Conservation (phyloP, 1,284 basidiomycete genomes). For the Xerocomus cyaneibrunnescens region DNA sequence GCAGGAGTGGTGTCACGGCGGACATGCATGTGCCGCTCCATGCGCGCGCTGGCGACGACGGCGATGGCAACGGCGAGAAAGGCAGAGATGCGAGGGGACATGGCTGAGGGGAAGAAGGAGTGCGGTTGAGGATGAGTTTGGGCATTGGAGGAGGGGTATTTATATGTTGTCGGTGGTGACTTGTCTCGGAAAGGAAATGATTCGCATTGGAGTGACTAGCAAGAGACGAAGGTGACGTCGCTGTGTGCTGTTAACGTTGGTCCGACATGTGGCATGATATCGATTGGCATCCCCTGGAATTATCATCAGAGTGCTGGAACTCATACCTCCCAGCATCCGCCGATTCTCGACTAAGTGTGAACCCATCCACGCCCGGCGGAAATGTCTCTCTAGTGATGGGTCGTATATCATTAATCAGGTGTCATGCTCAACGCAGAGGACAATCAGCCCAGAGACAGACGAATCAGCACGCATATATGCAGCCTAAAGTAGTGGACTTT, state of each 20-base stretch:
- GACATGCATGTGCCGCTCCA: conserved; percentile 16
- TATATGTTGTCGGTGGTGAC: conserved; percentile 21
- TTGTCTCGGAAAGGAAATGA: conserved; percentile 18
- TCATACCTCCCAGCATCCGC: too few species aligned
- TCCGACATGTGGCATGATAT: neutral
- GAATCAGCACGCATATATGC: conserved; percentile 8
- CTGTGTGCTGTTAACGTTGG: neutral
- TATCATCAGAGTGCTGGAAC: neutral
- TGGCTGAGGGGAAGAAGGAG: conserved; percentile 5
- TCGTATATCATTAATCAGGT: neutral
- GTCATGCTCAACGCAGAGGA: neutral
- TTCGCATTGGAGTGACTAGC: neutral
- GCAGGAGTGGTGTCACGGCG: conserved; percentile 1
- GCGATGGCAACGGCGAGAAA: conserved; percentile 18
- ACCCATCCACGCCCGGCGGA: too few species aligned
- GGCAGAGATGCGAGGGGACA: conserved; percentile 22
- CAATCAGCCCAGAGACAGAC: neutral
- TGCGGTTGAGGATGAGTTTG: neutral
- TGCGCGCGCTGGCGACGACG: conserved; percentile 22
- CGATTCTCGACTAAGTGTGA: too few species aligned
- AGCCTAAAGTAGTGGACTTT: neutral
- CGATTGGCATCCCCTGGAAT: conserved; percentile 8
- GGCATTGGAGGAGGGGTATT: conserved; percentile 16
- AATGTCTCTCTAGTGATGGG: too few species aligned
- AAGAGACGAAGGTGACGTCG: conserved; percentile 11